These are phyloP conservation scores for Eimeria acervulina DNA, from an alignment of 169 alveolate genomes.

Conservation along the genomic window DNA sequence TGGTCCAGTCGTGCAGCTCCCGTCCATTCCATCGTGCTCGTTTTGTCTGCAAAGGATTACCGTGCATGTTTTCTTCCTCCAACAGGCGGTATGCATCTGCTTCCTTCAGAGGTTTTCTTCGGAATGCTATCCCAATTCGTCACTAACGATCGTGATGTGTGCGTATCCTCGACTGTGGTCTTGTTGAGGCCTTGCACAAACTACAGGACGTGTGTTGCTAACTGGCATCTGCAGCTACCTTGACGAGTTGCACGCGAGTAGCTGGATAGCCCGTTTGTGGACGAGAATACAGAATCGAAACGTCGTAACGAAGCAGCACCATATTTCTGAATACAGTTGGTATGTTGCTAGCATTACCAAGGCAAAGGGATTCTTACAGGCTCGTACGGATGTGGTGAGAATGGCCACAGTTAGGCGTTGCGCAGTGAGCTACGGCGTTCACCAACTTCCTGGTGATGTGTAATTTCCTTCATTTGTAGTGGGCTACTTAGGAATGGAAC, in stretches of 20 bases:
- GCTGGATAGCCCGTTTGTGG: background rate
- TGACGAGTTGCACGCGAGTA: background rate
- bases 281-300: background rate
- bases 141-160: background rate
- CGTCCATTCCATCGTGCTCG: background rate
- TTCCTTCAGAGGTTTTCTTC: too few species aligned
- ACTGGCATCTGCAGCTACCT: background rate
- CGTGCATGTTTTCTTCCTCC: too few species aligned
- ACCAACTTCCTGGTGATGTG: background rate
- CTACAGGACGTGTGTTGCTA: conserved; percentile 14
- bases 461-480: background rate
- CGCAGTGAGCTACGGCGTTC: background rate
- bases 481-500: background rate
- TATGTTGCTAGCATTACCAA: background rate
- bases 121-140: too few species aligned
- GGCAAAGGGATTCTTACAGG: background rate
- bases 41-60: background rate
- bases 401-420: background rate
- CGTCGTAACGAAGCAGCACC: background rate
- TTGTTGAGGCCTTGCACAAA: background rate
- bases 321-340: background rate
- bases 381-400: background rate
- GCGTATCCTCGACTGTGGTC: background rate
- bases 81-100: too few species aligned
- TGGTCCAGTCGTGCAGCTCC: background rate